Base-by-base conservation (phyloP, 306 rosid genomes). In the Vicia sativa region DNA sequence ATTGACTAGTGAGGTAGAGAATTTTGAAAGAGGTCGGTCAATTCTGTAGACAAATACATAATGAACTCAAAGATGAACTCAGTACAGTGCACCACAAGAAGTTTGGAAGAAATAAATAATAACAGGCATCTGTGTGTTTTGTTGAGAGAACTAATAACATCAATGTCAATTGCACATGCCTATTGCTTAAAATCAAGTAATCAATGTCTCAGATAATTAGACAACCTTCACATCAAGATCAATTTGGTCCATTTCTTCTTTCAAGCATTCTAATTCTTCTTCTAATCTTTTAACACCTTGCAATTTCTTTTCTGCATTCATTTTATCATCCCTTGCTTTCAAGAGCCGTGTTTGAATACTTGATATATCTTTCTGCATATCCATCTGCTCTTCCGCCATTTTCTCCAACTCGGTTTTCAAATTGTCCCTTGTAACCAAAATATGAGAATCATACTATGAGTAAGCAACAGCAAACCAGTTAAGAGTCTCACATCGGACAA, bases 171-270 rank as follows among this genome's bases (percentile, higher is more conserved):
- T 68, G 5, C 41, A 62, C 48, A 39, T 67, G 63, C 45, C 21
- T 26, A 57, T 31, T 58, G 28, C 48, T 26, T 43, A 65, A 54
- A 56, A 37, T n/a, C 31, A n/a, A 41, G 35, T 59, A 65, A 78
- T 72, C 46, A 31, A 66, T 56, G 25, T 67, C 16, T 57, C 26
- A 72, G 78, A 78, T 48, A 79, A 75, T 31, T 55, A 41, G 29
- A 65, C 65, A 72, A 91, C 98, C 98, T 86, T 86, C 73, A 86
- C 95, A 64, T 87, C 93, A 67, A 92, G 88, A 77, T 84, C 90
- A 73, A 84, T 65, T 83, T 78, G 88, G 76, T 55, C 68, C 74
- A 78, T 84, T 71, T 92, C 91, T 77, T 92, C 92, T 0, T 69
- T 41, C 81, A 92, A 77, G 54, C 68, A 83, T 52, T 86, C 98